A percentile compares a stretch with the other conserved stretches of the same genome.
Evolutionary conservation across 495 filamentous ascomycete species (phyloP).

Genomic region (Xylaria bambusicola): DNA sequence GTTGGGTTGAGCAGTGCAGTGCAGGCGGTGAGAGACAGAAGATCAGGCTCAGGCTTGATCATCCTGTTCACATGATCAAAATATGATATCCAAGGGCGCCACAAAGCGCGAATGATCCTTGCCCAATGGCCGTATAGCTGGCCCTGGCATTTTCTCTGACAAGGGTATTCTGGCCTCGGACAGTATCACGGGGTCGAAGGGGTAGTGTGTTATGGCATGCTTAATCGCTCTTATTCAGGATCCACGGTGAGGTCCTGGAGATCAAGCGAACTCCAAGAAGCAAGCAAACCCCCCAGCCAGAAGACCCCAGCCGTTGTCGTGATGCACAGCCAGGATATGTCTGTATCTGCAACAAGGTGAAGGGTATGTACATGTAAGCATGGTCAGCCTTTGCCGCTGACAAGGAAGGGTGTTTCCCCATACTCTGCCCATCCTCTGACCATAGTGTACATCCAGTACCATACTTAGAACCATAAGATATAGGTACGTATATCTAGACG

Average conservation of each 20-base stretch:
- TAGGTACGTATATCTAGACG: no score
- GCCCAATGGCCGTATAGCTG: constrained; percentile 6
- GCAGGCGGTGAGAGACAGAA: constrained; percentile 20
- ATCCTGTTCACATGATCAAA: constrained; percentile 19
- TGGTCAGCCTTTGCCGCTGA: constrained; percentile 13
- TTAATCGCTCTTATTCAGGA: constrained; percentile 14
- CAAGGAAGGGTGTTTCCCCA: constrained; percentile 12
- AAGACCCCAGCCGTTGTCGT: constrained; percentile 1
- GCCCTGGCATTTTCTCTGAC: constrained; percentile 12
- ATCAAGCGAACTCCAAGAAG: constrained; percentile 10
- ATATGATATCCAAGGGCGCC: constrained; percentile 9
- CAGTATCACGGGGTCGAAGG: constrained; percentile 14
- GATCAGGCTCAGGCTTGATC: constrained; percentile 21
- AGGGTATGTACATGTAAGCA: constrained; percentile 16
- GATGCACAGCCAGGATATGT: constrained; percentile 14
- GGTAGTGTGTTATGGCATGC: constrained; percentile 2
- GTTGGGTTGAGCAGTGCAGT: constrained; percentile 17
- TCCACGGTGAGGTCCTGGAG: constrained; percentile 10
- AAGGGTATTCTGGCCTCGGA: constrained; percentile 6
- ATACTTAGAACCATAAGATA: no score
- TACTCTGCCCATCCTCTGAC: background rate
- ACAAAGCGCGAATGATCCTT: constrained; percentile 2
- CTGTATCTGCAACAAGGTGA: constrained; percentile 16
- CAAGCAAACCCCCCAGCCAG: constrained; percentile 8
- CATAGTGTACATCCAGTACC: no score